Evolutionary conservation across 148 eudicot genomes (phyloP).

Genomic region (Vaccinium darrowii): DNA sequence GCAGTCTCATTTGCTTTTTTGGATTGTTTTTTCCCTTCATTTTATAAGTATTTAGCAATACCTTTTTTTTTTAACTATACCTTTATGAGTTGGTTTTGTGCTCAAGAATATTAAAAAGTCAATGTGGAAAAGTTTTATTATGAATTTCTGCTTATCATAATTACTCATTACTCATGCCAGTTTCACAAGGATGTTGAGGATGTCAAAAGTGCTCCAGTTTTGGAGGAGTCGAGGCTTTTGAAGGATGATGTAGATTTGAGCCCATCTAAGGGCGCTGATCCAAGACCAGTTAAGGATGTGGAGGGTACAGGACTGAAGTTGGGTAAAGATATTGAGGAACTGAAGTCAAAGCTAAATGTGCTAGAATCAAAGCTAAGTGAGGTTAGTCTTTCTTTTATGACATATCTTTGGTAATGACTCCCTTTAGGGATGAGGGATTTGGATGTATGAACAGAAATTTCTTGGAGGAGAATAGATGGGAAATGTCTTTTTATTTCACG

Average conservation of each 20-base stretch:
- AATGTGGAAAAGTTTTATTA: neutral
- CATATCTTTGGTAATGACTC: neutral
- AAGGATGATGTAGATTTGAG: constrained; percentile 28
- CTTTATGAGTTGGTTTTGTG: neutral
- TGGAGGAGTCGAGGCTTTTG: constrained; percentile 23
- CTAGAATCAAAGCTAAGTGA: constrained; percentile 47
- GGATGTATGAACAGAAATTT: neutral
- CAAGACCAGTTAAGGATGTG: constrained; percentile 22
- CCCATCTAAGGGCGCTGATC: constrained; percentile 21
- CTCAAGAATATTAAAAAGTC: neutral
- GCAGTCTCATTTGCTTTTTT: neutral
- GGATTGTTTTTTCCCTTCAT: neutral
- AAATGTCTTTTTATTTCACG: neutral
- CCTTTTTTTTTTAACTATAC: no score
- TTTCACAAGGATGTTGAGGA: constrained; percentile 32
- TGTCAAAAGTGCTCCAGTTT: constrained; percentile 17
- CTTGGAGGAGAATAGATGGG: neutral
- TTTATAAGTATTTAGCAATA: neutral
- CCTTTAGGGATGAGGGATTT: neutral
- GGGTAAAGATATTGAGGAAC: constrained; percentile 38
- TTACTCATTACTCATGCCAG: constrained; percentile 13
- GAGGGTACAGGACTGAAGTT: constrained; percentile 24
- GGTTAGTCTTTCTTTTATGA: constrained; percentile 32
- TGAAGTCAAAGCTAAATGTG: constrained; percentile 44
- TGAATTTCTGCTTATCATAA: constrained; percentile 3